Evolutionary conservation across 108 stramenopile species (phyloP), one percentile per base, ranked within the genome.

Genomic region (Skeletonema menzelii): DNA sequence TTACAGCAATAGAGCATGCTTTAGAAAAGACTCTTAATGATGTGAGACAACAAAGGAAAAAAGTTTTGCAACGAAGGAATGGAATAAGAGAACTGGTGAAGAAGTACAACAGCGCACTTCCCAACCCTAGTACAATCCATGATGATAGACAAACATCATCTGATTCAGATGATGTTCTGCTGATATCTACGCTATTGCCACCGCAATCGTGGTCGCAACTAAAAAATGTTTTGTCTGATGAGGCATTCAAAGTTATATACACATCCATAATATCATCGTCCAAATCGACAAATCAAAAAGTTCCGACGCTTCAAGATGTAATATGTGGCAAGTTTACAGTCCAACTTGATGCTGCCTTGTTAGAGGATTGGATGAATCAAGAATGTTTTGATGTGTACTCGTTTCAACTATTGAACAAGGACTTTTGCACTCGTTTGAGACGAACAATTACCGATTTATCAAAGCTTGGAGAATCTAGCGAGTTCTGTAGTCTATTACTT

Each of bases 301-400:
- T 38, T 11, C 76, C 82, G 19, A 56, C 85, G 13, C 22, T 90
- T 24, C 11, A 75, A 27, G 72, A 86, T 66, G 77, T 94, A n/a
- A 53, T 91, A 0, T 12, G 59, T 31, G 93, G 90, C 31, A 62
- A 60, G 28, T 72, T 65, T 10, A 22, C 57, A 59, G 72, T 94
- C 4, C 77, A 91, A 59, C 59, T 91, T 14, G 86, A 90, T 70
- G 64, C 76, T 59, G 72, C 72, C 4, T 46, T 79, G 15, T 72
- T 94, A 63, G 84, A 86, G 59, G 66, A 81, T 24, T 70, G 80
- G 44, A 78, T 94, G 76, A 84, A 85, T 58, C 86, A 91, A 67
- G 91, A 91, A 82, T 59, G 85, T 65, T 79, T 76, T 59, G 89
- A 91, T 67, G 93, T 94, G 0, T 91, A 87, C 65, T 84, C 91